Conservation (phyloP, 2,329 filamentous ascomycete genomes). For the Sporothrix inflata region DNA sequence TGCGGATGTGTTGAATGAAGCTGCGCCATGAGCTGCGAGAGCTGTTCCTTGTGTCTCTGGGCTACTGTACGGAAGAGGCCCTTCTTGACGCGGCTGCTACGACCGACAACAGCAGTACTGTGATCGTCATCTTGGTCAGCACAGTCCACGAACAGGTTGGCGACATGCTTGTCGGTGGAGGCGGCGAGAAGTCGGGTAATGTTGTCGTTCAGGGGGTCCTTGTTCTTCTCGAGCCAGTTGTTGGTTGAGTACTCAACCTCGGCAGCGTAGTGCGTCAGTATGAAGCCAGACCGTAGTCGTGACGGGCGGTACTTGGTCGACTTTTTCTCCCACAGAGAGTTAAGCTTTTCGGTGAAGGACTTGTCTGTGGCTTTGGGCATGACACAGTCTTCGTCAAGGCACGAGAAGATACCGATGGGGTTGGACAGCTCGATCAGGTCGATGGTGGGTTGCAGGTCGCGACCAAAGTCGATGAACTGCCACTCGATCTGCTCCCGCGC, state of each 20-base stretch:
- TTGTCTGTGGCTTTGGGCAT: constrained; percentile 99
- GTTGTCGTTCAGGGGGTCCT: constrained; percentile 97
- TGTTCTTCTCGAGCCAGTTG: constrained; percentile 98
- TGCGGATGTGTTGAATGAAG: constrained; percentile 96
- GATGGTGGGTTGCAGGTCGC: constrained; percentile 95
- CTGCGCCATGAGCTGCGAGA: constrained; percentile 94
- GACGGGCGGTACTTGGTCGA: constrained; percentile 90
- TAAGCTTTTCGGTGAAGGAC: constrained; percentile 96
- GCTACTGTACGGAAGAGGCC: constrained; percentile 96
- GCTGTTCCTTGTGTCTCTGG: constrained; percentile 94
- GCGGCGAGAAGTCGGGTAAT: constrained; percentile 83
- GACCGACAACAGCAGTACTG: constrained; percentile 52
- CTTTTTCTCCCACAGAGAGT: constrained; percentile 95
- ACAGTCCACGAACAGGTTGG: constrained; percentile 84
- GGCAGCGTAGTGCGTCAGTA: constrained; percentile 95
- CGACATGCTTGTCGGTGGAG: constrained; percentile 82
- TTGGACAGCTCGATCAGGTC: constrained; percentile 95
- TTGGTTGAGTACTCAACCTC: constrained; percentile 97
- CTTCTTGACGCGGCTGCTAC: constrained; percentile 86
- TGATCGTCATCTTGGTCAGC: constrained; percentile 73
- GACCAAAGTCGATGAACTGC: constrained; percentile 99
- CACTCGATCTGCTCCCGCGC: constrained; percentile 97
- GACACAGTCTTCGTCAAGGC: constrained; percentile 94
- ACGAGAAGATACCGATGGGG: constrained; percentile 98
- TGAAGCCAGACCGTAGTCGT: constrained; percentile 86